phyloP scores from a whole-genome alignment of 2,329 filamentous ascomycete species.

The Ascochyta viciae-villosae region DNA sequence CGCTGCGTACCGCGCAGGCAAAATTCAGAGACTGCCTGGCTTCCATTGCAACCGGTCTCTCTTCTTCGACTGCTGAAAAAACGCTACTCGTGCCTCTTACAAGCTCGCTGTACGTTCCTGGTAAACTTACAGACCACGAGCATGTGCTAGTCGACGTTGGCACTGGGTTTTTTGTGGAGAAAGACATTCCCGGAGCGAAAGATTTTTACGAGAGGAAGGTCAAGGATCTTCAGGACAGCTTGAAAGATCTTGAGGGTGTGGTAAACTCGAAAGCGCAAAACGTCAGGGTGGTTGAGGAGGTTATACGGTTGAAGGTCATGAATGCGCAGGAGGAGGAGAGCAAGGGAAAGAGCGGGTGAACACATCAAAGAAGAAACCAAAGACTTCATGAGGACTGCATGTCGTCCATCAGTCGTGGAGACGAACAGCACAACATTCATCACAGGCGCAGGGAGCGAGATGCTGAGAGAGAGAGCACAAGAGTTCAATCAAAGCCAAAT shows the following conservation, averaged over 20 bases:
- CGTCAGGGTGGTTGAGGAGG: conserved; percentile 86
- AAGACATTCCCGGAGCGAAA: conserved; percentile 68
- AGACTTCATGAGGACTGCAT: background rate
- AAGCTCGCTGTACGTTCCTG: conserved; percentile 91
- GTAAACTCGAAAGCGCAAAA: conserved; percentile 82
- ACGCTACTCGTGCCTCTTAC: conserved; percentile 90
- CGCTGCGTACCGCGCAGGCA: conserved; percentile 85
- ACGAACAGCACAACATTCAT: background rate
- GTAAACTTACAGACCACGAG: conserved; percentile 65
- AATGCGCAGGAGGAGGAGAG: conserved; percentile 40
- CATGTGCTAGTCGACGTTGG: conserved; percentile 80
- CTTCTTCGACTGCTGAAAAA: conserved; percentile 54
- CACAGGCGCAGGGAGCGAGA: background rate
- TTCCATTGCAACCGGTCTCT: conserved; percentile 71
- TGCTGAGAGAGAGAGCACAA: too few relatives aligned
- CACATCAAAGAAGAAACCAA: background rate
- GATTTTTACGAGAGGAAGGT: conserved; percentile 74
- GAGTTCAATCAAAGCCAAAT: too few relatives aligned
- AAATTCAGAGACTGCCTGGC: conserved; percentile 91
- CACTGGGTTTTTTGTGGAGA: conserved; percentile 94
- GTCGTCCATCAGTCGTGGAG: background rate
- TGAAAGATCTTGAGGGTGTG: conserved; percentile 72
- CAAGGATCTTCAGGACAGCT: conserved; percentile 68
- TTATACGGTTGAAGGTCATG: conserved; percentile 48
- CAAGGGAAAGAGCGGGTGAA: conserved; percentile 34